Conservation (phyloP, 306 rosid species). For the Bauhinia variegata region DNA sequence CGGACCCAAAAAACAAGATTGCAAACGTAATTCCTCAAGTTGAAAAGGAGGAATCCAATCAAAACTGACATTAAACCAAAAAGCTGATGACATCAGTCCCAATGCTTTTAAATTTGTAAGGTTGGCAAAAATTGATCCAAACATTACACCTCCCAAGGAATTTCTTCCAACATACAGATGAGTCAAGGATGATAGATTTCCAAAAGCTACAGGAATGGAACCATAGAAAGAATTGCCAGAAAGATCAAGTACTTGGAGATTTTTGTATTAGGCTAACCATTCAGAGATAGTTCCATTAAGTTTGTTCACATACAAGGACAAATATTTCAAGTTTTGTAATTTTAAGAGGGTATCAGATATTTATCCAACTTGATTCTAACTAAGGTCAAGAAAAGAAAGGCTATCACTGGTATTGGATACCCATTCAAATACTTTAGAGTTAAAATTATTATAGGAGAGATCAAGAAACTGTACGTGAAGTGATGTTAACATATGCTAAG, state of each 20-base stretch:
- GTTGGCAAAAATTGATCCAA: neutral
- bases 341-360: neutral
- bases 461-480: neutral
- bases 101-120: neutral
- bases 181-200: neutral
- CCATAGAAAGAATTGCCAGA: neutral
- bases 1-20: slow-evolving; percentile 19
- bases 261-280: too few species aligned
- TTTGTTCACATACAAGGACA: neutral
- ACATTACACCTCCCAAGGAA: neutral
- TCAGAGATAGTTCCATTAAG: too few species aligned
- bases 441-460: neutral
- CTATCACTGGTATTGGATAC: too few species aligned
- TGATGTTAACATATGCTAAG: neutral
- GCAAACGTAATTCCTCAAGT: neutral
- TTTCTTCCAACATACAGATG: neutral
- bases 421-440: neutral
- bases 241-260: neutral
- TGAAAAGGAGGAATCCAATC: neutral
- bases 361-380: neutral
- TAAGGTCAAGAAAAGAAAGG: neutral
- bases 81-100: neutral
- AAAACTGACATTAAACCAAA: neutral
- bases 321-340: neutral
- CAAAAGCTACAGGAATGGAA: neutral